These are phyloP conservation scores for Candida nanaspora DNA, from an alignment of 805 yeast species.

Conservation along the genomic window DNA sequence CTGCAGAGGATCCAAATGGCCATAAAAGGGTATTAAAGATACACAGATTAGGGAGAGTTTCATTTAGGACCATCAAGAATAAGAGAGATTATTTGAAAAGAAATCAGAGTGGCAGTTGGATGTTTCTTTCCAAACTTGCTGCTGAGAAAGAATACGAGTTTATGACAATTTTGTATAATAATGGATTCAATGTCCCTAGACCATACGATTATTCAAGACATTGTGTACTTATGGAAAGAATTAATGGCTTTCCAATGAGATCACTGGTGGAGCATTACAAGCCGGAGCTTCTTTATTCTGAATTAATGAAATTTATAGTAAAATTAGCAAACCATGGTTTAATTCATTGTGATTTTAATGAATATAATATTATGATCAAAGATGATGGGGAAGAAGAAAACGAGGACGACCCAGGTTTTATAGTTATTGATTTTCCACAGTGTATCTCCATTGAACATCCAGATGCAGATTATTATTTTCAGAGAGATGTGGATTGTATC, in stretches of 20 bases:
- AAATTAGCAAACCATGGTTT: constrained; percentile 80
- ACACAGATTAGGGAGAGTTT: constrained; percentile 89
- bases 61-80: constrained; percentile 86
- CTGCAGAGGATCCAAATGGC: constrained; percentile 66
- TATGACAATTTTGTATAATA: constrained; percentile 64
- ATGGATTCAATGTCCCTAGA: constrained; percentile 80
- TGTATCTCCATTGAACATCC: constrained; percentile 88
- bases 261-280: constrained; percentile 65
- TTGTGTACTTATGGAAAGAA: constrained; percentile 86
- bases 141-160: constrained; percentile 91
- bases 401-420: constrained; percentile 56
- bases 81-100: constrained; percentile 85
- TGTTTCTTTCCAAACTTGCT: constrained; percentile 81
- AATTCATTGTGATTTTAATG: constrained; percentile 96
- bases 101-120: constrained; percentile 80
- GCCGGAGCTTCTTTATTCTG: constrained; percentile 67
- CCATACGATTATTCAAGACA: constrained; percentile 91
- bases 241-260: constrained; percentile 87
- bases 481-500: constrained; percentile 90
- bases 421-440: constrained; percentile 97
- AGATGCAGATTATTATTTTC: constrained; percentile 83
- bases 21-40: constrained; percentile 70
- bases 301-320: constrained; percentile 82
- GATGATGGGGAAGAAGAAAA: constrained; percentile 43
- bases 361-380: constrained; percentile 85